Evolutionary conservation across 164 flowering plant genomes (phyloP).

Genomic region (Saururus chinensis): DNA sequence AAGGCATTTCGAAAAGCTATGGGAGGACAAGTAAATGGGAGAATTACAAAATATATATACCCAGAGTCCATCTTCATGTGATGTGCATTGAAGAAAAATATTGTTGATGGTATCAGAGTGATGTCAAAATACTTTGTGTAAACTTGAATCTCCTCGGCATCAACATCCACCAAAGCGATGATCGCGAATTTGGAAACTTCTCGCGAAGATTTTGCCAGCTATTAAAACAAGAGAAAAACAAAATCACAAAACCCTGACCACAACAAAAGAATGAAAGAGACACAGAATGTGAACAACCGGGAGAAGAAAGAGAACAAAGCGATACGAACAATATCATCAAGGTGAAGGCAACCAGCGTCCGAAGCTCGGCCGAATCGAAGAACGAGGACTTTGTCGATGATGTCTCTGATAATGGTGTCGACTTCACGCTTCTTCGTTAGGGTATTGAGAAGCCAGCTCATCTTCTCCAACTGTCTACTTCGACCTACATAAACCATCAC

Average conservation of each 20-base stretch:
- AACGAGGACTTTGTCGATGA: slow-evolving; percentile 84
- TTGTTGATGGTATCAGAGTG: slow-evolving; percentile 63
- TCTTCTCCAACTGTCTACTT: too few species aligned
- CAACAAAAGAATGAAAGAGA: background rate
- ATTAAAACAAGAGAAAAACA: slow-evolving; percentile 4
- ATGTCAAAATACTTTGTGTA: slow-evolving; percentile 90
- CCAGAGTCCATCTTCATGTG: slow-evolving; percentile 99
- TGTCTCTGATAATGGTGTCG: slow-evolving; percentile 75
- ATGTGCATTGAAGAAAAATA: slow-evolving; percentile 96
- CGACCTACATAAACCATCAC: too few species aligned
- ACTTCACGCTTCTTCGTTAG: slow-evolving; percentile 65
- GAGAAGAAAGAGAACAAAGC: background rate
- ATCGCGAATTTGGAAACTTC: slow-evolving; percentile 76
- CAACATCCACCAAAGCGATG: slow-evolving; percentile 72
- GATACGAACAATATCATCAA: slow-evolving; percentile 61
- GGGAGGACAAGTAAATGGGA: background rate
- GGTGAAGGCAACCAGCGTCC: slow-evolving; percentile 73
- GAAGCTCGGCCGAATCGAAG: slow-evolving; percentile 85
- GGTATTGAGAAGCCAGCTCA: slow-evolving; percentile 48
- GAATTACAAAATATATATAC: slow-evolving; percentile 18
- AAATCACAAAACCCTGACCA: background rate
- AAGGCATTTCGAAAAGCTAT: too few species aligned
- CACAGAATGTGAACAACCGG: background rate
- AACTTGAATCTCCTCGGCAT: slow-evolving; percentile 70
- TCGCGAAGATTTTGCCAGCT: slow-evolving; percentile 72